Base-by-base conservation (phyloP, 1,284 basidiomycete species). In the Melampsora occidentalis region DNA sequence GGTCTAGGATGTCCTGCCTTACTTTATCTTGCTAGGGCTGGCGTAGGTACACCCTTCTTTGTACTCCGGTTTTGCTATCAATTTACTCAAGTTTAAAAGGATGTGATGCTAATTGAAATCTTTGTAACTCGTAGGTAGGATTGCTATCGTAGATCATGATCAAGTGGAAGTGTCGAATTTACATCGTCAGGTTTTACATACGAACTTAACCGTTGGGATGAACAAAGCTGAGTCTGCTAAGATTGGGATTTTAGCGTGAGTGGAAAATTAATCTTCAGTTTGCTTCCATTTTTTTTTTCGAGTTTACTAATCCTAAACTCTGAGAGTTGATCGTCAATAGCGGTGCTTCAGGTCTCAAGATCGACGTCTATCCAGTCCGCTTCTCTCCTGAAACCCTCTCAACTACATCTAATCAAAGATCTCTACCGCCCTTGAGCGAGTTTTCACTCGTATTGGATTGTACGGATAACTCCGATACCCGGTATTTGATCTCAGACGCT, bases 1-100 rank as follows among this genome's bases (percentile, higher is more conserved):
- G 97, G 96, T 3, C 87, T 99, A 7, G 97, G 97, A 16, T 99
- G 97, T 83, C 96, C 97, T 53, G 92, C 92, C 14, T 85, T 99
- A 53, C 93, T 97, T 81, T 97, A 99, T 83, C 88, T 99, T 10
- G 93, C 89, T 7, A 91, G 93, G 7, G 91, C 93, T 16, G 97
- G 97, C 42, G 87, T 99, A 71, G 97, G 95, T 91, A 80, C 79
- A 88, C 80, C 33, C 9, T 22, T 14, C 39, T 48, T 35, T 67
- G 64, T 31, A 12, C 35, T 70, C n/a, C 51, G 9, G 18, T 5
- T 25, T 20, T 53, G 51, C 20, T 53, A 20, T 20, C 4, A 53
- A 53, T 5, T 53, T 9, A 35, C 3, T 35, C 35, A 20, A 53
- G 51, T 16, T 16, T 16, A n/a, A 20, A 53, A 25, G 51, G 18